Evolutionary conservation across 169 alveolate species (phyloP).

Genomic region (Plasmodium gonderi): DNA sequence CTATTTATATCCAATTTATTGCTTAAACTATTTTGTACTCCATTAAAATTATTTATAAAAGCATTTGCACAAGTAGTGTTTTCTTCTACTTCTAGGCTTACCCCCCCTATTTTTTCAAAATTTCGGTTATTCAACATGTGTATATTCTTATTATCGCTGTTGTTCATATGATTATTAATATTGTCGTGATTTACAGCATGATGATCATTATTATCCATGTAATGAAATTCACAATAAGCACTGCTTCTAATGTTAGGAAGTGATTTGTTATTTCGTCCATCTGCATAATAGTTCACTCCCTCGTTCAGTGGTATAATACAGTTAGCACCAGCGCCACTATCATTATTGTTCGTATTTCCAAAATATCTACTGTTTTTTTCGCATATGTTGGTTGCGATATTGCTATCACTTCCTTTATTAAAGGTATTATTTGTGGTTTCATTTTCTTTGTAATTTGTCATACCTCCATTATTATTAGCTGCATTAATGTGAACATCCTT

Average conservation of each 20-base stretch:
- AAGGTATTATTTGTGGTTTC: neutral
- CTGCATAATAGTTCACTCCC: too few relatives aligned
- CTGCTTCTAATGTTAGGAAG: neutral
- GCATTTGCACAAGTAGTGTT: neutral
- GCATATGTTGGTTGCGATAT: neutral
- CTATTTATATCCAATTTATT: neutral
- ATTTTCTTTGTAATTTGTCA: neutral
- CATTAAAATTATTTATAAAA: constrained; percentile 14
- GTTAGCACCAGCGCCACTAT: neutral
- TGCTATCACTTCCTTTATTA: neutral
- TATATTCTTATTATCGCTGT: neutral
- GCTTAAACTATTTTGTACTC: neutral
- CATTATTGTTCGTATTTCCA: neutral
- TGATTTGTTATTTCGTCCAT: neutral
- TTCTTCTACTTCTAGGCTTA: neutral
- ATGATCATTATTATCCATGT: neutral
- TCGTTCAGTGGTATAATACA: too few relatives aligned
- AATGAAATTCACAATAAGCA: neutral
- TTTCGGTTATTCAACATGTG: constrained; percentile 1
- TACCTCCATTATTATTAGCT: neutral
- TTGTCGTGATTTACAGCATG: neutral
- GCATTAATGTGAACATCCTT: neutral
- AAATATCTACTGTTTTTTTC: neutral
- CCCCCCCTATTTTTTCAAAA: neutral
- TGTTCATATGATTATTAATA: neutral